A percentile compares a stretch with the other conserved stretches of the same genome.
These are phyloP conservation scores for Silene noctiflora DNA, from an alignment of 179 eudicot genomes.

Conservation along the genomic window DNA sequence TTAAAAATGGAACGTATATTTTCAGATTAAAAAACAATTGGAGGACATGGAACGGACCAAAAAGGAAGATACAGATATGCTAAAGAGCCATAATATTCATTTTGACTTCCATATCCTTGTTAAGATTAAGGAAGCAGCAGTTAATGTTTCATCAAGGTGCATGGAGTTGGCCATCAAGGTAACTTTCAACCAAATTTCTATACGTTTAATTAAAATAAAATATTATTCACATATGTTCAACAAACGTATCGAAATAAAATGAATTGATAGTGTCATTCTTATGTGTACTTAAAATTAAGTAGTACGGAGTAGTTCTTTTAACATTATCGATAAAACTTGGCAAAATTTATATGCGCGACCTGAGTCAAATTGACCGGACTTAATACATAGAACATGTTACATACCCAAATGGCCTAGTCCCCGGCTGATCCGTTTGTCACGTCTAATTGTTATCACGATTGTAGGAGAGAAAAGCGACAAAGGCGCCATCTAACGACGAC, in stretches of 20 bases:
- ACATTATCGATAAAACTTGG: too few relatives aligned
- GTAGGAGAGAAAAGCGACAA: constrained; percentile 70
- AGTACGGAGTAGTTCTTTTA: too few relatives aligned
- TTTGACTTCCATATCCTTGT: constrained; percentile 75
- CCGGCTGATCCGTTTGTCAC: neutral
- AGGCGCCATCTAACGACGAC: constrained; percentile 35
- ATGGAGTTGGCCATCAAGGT: constrained; percentile 93
- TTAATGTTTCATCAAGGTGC: constrained; percentile 82
- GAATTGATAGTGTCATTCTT: too few relatives aligned
- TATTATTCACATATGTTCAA: too few relatives aligned
- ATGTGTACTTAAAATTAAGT: too few relatives aligned
- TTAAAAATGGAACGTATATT: neutral
- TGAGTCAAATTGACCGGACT: too few relatives aligned
- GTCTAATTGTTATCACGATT: neutral
- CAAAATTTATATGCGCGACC: too few relatives aligned
- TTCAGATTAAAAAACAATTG: constrained; percentile 68
- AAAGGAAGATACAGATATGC: constrained; percentile 80
- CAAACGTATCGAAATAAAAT: too few relatives aligned
- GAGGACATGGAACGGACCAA: constrained; percentile 76
- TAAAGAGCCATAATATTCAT: constrained; percentile 67
- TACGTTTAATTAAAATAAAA: neutral
- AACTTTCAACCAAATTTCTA: neutral
- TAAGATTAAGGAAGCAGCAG: constrained; percentile 73
- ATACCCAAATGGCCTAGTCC: neutral
- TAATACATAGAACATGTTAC: too few relatives aligned